Percentiles rank a stretch among this genome's conserved stretches.
Evolutionary conservation across 2,329 filamentous ascomycete genomes (phyloP).

Genomic region (Fusarium sp.): DNA sequence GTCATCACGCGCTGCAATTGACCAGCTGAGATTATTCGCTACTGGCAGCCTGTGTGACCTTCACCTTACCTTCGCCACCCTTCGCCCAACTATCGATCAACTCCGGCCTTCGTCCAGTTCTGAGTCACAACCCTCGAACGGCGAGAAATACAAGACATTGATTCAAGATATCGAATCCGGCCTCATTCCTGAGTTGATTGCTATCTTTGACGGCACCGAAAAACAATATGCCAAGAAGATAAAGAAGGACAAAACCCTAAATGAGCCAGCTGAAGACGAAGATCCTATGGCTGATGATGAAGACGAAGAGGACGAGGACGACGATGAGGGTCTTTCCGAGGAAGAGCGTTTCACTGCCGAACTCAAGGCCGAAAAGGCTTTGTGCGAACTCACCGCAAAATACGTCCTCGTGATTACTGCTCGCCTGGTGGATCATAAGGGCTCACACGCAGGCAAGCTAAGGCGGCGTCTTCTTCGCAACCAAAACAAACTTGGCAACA

Average conservation of each 20-base stretch:
- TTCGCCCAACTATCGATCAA: slow-evolving; percentile 65
- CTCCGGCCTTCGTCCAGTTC: slow-evolving; percentile 41
- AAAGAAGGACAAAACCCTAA: slow-evolving; percentile 64
- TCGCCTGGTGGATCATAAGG: slow-evolving; percentile 73
- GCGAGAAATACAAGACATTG: slow-evolving; percentile 52
- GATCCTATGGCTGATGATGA: slow-evolving; percentile 73
- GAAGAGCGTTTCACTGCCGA: slow-evolving; percentile 69
- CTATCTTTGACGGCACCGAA: slow-evolving; percentile 81
- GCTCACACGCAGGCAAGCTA: slow-evolving; percentile 68
- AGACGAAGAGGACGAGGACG: slow-evolving; percentile 61
- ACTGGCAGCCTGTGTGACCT: slow-evolving; percentile 83
- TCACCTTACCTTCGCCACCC: slow-evolving; percentile 78
- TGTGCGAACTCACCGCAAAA: slow-evolving; percentile 87
- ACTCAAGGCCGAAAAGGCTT: slow-evolving; percentile 81
- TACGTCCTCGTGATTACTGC: slow-evolving; percentile 82
- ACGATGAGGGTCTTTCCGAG: slow-evolving; percentile 61
- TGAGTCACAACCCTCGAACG: slow-evolving; percentile 31
- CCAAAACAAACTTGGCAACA: slow-evolving; percentile 79
- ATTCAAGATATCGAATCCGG: slow-evolving; percentile 73
- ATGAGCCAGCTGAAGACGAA: slow-evolving; percentile 74
- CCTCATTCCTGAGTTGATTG: slow-evolving; percentile 72
- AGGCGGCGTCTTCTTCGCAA: slow-evolving; percentile 79
- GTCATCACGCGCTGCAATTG: slow-evolving; percentile 72
- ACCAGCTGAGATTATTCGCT: slow-evolving; percentile 79
- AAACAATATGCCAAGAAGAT: slow-evolving; percentile 77